Percentiles rank a stretch among this genome's conserved stretches.
Evolutionary conservation across 345 rosid genomes (phyloP).

Genomic region (Moricandia arvensis): DNA sequence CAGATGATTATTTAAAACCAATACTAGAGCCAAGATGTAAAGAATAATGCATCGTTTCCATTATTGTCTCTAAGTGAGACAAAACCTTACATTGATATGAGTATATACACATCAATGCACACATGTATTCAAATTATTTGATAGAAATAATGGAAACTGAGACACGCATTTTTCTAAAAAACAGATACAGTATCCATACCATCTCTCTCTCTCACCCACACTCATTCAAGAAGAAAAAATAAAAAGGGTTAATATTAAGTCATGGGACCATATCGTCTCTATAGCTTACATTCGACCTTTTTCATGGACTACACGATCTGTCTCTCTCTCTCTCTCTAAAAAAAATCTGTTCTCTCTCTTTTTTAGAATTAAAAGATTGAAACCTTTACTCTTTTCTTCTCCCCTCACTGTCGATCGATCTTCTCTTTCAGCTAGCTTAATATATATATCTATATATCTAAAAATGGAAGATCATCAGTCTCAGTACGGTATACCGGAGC

Average conservation of each 20-base stretch:
- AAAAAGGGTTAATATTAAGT: conserved; percentile 29
- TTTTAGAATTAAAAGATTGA: conserved; percentile 25
- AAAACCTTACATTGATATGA: conserved; percentile 30
- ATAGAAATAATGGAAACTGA: conserved; percentile 22
- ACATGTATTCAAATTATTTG: conserved; percentile 30
- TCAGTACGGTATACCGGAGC: conserved; percentile 59
- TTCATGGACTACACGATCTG: conserved; percentile 95
- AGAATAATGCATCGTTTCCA: conserved; percentile 8
- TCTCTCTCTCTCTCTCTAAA: conserved; percentile 59
- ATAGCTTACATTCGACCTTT: conserved; percentile 78
- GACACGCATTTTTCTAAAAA: not conserved
- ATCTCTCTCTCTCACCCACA: conserved; percentile 24
- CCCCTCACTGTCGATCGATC: conserved; percentile 14
- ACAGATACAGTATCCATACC: conserved; percentile 11
- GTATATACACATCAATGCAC: conserved; percentile 22
- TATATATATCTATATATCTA: not conserved
- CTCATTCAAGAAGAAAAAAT: conserved; percentile 24
- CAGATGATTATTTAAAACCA: not conserved
- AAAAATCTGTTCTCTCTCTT: conserved; percentile 32
- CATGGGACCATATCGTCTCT: conserved; percentile 69
- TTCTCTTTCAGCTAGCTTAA: not conserved
- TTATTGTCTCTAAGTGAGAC: conserved; percentile 37
- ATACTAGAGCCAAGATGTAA: not conserved
- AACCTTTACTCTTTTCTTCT: conserved; percentile 18
- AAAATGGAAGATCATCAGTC: conserved; percentile 65